Evolutionary conservation across 2,329 filamentous ascomycete species (phyloP), one percentile per base, ranked within the genome.

Genomic region (Hypomyces perniciosus): DNA sequence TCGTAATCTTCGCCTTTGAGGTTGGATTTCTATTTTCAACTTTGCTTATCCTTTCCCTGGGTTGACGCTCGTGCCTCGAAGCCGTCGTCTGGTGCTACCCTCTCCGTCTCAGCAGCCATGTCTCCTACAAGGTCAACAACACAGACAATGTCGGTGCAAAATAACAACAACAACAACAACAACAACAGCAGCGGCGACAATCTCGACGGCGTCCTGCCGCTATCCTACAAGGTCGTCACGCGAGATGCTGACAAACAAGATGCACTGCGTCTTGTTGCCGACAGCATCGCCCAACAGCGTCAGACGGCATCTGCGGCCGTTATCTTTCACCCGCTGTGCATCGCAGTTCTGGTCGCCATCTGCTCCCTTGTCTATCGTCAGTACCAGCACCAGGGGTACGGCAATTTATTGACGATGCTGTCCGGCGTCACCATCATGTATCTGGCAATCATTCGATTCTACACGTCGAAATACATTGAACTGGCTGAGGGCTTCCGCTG

Each of bases 261-360:
- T 51, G 85, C 85, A 9, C 74, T 95, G 49, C 79, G 79, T 54
- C 77, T 95, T 13, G 77, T 95, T 43, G 84, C 88, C 48, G 88
- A 93, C 70, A 88, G 84, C 57, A 82, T 95, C 50, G 87, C 88
- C 28, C 86, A 95, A 65, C 89, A 93, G 70, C 84, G 87, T 48
- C 84, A 90, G 65, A 68, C 78, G 4, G 83, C 87, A 6, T 80
- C 83, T 10, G 71, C 73, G 45, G 71, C 79, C 54, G 70, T 93
- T 54, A 75, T 89, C 56, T 80, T 79, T 61, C 80, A 89, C 67
- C 81, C 80, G 0, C 62, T 77, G 26, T 70, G 73, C 42, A 59
- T 83, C 1, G 67, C 74, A 5, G 63, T 71, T 9, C 70, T 82
- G 13, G 56, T 68, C 38, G 63, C 66, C 2, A 58, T 77, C 7